Evolutionary conservation across 2,329 filamentous ascomycete species (phyloP), one percentile per base, ranked within the genome.

Genomic region (Purpureocillium takamizusanense): DNA sequence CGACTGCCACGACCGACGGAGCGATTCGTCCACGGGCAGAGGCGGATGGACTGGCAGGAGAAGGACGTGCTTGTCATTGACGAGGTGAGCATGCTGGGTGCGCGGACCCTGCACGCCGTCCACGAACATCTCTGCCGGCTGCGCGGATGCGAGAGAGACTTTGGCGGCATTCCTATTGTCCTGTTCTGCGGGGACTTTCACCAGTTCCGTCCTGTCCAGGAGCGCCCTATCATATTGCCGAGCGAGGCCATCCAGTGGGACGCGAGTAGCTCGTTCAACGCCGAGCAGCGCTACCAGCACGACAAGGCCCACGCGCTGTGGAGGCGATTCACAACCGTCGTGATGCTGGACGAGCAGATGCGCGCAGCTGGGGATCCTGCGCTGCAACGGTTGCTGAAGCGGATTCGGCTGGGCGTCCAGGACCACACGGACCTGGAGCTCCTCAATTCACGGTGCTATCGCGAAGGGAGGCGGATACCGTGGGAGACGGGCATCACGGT

Each of bases 401-500:
- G 35, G 8, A 35, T 38, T 16, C 31, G 36, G 10, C 14, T 13
- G 10, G 21, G 32, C 27, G 33, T 35, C 27, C 33, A 40, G 13
- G 35, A 41, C 12, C 31, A 27, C 13, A 12, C 31, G 18, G 39
- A 41, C 11, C 11, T 41, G 11, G 35, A 41, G 6, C 31, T 41
- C 15, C 30, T 41, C 17, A 41, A 37, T 29, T 25, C 39, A 15
- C 13, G 31, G 29, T 38, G 31, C 18, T 36, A 39, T 28, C n/a
- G 17, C 21, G 30, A 38, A 16, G 40, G 25, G 10, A 32, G 29
- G 15, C 37, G 37, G 17, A 39, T 39, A 10, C 33, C 37, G 11
- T 42, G 37, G 37, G 40, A 42, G 11, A 34, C 21, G n/a, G 40
- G 36, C 12, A 38, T 43, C 15, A 41, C 31, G 17, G 35, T 37